Evolutionary conservation across 228 moss, liverwort and hornwort species (phyloP).

Genomic region (Sphagnum fallax): DNA sequence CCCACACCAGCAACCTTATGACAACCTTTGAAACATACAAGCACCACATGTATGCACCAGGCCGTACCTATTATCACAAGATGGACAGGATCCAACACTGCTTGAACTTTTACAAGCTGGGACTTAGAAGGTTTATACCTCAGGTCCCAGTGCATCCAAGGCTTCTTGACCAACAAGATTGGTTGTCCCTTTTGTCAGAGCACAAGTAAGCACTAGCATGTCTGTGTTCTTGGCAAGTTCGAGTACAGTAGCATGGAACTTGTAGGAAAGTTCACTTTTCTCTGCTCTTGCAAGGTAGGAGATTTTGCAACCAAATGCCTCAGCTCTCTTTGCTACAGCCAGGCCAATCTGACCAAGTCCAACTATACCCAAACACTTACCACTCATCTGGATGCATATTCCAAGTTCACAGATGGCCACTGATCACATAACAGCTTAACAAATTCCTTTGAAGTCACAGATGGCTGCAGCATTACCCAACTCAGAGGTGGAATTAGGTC

Average conservation of each 20-base stretch:
- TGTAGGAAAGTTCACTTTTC: conserved; percentile 50
- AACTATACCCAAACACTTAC: conserved; percentile 73
- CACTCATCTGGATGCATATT: conserved; percentile 47
- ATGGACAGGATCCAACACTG: too few species aligned
- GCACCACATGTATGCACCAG: too few species aligned
- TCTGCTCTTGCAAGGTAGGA: conserved; percentile 60
- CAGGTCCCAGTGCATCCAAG: conserved; percentile 78
- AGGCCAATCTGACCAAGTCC: conserved; percentile 75
- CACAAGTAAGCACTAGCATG: conserved; percentile 56
- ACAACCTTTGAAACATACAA: too few species aligned
- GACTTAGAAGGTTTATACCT: conserved; percentile 13
- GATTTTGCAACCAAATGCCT: conserved; percentile 66
- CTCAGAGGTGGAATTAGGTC: too few species aligned
- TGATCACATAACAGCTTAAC: too few species aligned
- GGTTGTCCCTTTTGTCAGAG: conserved; percentile 43
- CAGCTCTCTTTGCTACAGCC: conserved; percentile 64
- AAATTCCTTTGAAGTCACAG: too few species aligned
- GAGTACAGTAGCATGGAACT: conserved; percentile 43
- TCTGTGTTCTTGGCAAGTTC: conserved; percentile 66
- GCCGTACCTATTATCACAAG: too few species aligned
- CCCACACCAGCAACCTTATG: too few species aligned
- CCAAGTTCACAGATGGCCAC: neutral
- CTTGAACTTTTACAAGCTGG: too few species aligned
- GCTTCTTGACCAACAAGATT: conserved; percentile 63
- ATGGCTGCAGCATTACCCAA: too few species aligned